Evolutionary conservation across 371 early-diverging fungal genomes (phyloP), one percentile per base, ranked within the genome.

Genomic region (Circinella minor): DNA sequence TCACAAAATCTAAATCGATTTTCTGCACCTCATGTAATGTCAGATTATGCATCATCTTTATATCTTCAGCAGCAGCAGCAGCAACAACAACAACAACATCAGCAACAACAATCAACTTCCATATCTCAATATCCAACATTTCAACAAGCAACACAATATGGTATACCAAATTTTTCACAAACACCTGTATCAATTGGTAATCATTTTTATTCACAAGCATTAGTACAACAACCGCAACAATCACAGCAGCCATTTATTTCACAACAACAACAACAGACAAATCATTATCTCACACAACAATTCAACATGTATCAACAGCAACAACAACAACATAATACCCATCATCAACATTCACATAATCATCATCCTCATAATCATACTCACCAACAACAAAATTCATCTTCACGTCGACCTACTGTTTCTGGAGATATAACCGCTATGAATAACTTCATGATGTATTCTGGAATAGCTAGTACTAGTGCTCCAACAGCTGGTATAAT

Each of bases 341-440:
- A 11, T 11, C 60, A 34, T 14, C 37, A 13, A 1, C 61, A 17
- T 38, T 17, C 0, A 17, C 4, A 61, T 61, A 13, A 38, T 15
- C 18, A 36, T 15, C 39, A 61, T 17, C 36, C 1, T 15, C 61
- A 17, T 17, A 13, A 15, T 14, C 61, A 37, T 34, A 11, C 37
- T 34, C 61, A 61, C 11, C 57, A 57, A 57, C 57, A 57, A 57
- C 57, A 57, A 57, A 11, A 57, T 57, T 1, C 57, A 18, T 57
- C 57, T 34, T 27, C 57, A 57, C 57, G 57, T 34, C 57, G 34
- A 10, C 57, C 18, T 34, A 57, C 57, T 18, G 57, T 34, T 9
- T 57, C 57, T 27, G 57, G 57, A 18, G 57, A 57, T 57, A 57
- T 57, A 7, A 57, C 5, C 2, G 14, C 57, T 14, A 57, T 57